These are phyloP conservation scores for Cladobotryum mycophilum DNA, from an alignment of 2,329 filamentous ascomycete genomes.

Conservation along the genomic window DNA sequence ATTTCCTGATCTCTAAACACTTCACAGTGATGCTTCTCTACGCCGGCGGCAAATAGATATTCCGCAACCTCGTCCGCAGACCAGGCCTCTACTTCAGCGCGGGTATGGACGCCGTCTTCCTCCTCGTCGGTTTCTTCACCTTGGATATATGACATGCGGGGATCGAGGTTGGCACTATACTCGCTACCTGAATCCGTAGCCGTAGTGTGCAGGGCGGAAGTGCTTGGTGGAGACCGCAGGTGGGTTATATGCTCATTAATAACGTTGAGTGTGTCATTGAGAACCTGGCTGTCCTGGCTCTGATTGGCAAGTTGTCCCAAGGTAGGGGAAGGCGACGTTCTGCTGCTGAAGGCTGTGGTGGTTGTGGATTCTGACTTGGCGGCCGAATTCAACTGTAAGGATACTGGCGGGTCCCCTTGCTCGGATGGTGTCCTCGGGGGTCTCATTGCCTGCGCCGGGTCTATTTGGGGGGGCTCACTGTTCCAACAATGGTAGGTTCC, in stretches of 20 bases:
- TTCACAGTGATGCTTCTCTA: conserved; percentile 85
- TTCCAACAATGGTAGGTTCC: conserved; percentile 17
- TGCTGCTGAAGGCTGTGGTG: conserved; percentile 21
- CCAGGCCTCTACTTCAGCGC: conserved; percentile 73
- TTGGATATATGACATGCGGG: conserved; percentile 82
- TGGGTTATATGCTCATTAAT: conserved; percentile 97
- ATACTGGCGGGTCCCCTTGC: conserved; percentile 24
- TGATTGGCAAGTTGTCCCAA: conserved; percentile 34
- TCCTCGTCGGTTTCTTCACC: conserved; percentile 96
- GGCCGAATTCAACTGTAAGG: conserved; percentile 39
- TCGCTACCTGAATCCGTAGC: conserved; percentile 79
- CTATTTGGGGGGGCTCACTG: conserved; percentile 16
- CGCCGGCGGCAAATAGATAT: conserved; percentile 76
- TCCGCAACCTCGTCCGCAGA: conserved; percentile 76
- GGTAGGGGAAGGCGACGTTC: conserved; percentile 21
- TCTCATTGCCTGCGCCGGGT: conserved; percentile 25
- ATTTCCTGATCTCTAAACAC: conserved; percentile 97
- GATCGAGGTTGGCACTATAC: conserved; percentile 73
- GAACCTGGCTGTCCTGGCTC: conserved; percentile 61
- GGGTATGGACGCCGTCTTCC: conserved; percentile 64
- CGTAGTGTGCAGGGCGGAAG: conserved; percentile 44
- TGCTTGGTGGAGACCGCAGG: conserved; percentile 53
- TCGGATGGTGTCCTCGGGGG: conserved; percentile 26
- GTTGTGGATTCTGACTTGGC: conserved; percentile 28
- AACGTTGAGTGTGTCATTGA: conserved; percentile 91